Evolutionary conservation across 83 land plant species (phyloP).

Genomic region (Picea abies): DNA sequence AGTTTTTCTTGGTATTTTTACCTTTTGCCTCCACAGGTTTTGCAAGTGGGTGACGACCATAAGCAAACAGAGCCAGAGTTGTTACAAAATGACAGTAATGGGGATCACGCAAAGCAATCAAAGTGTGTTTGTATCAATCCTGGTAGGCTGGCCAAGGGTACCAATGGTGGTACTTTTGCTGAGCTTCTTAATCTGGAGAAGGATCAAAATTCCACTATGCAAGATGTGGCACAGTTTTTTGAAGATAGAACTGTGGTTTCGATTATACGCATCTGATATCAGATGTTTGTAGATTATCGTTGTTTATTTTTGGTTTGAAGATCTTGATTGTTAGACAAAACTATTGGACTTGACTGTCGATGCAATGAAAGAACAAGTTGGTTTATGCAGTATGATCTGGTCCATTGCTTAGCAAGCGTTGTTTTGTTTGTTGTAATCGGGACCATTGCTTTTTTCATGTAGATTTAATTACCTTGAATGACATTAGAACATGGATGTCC

Average conservation of each 20-base stretch:
- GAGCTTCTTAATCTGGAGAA: conserved; percentile 33
- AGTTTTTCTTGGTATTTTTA: not conserved
- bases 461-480: too few relatives aligned
- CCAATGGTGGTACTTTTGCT: conserved; percentile 78
- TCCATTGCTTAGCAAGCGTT: too few relatives aligned
- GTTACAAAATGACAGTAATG: not conserved
- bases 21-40: conserved; percentile 13
- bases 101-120: not conserved
- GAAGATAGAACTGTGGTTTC: conserved; percentile 9
- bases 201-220: not conserved
- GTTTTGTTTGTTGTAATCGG: too few relatives aligned
- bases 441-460: too few relatives aligned
- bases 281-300: too few relatives aligned
- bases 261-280: conserved; percentile 16
- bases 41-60: not conserved
- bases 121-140: conserved; percentile 83
- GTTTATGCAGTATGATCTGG: too few relatives aligned
- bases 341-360: too few relatives aligned
- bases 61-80: not conserved
- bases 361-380: too few relatives aligned
- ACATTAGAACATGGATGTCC: too few relatives aligned
- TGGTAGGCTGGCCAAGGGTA: conserved; percentile 89
- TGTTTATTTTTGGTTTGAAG: too few relatives aligned
- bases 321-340: too few relatives aligned
- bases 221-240: not conserved